Conservation (phyloP, 805 yeast species). For the Sugiyamaella qingdaonensis region DNA sequence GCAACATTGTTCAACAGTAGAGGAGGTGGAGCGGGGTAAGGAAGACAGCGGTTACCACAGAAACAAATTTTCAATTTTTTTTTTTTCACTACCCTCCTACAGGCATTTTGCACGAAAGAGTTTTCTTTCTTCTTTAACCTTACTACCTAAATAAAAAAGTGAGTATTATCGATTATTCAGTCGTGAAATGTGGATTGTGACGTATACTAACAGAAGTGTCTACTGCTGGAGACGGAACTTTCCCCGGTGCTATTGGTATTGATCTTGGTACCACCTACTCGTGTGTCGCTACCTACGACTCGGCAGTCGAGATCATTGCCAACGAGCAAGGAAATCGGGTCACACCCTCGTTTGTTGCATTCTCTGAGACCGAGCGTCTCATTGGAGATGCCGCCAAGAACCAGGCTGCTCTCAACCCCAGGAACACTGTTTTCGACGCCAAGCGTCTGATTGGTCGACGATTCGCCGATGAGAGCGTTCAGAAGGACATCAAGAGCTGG, state of each 20-base stretch:
- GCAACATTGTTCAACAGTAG: too few species aligned
- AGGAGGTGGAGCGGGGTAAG: too few species aligned
- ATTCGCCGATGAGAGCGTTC: slow-evolving; percentile 76
- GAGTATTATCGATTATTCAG: not conserved
- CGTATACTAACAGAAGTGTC: slow-evolving; percentile 22
- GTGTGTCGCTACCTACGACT: slow-evolving; percentile 92
- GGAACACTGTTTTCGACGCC: slow-evolving; percentile 81
- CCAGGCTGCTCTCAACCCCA: slow-evolving; percentile 92
- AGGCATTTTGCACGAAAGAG: slow-evolving; percentile 3
- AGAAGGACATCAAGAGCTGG: slow-evolving; percentile 89
- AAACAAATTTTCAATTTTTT: slow-evolving; percentile 11
- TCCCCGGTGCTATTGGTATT: slow-evolving; percentile 99
- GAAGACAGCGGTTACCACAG: not conserved
- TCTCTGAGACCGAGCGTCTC: slow-evolving; percentile 87
- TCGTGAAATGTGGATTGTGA: not conserved
- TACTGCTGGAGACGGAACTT: slow-evolving; percentile 77
- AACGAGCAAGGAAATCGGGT: slow-evolving; percentile 99
- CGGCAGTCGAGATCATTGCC: slow-evolving; percentile 93
- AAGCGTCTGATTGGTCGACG: slow-evolving; percentile 94
- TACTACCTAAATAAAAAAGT: slow-evolving; percentile 6
- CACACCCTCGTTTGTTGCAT: slow-evolving; percentile 94
- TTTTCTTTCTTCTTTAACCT: not conserved
- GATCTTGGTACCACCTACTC: slow-evolving; percentile 96
- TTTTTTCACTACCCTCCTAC: slow-evolving; percentile 1
- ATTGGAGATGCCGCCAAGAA: slow-evolving; percentile 97